A percentile compares a stretch with the other conserved stretches of the same genome.
These are phyloP conservation scores for Luzula sylvatica DNA, from an alignment of 176 grass and related monocot species.

Conservation along the genomic window DNA sequence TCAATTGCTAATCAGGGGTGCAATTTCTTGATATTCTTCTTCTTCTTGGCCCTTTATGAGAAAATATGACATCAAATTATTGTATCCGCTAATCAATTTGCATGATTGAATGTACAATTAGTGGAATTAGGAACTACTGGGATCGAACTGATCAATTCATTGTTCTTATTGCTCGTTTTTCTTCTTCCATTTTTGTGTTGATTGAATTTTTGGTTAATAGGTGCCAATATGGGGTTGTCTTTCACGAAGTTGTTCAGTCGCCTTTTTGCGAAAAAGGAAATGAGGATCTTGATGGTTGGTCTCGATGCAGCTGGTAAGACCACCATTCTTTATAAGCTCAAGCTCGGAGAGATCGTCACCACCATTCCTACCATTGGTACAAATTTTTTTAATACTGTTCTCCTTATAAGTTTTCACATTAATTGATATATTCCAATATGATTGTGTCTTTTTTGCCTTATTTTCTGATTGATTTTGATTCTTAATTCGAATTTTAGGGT, in stretches of 20 bases:
- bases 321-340: too few species aligned
- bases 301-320: too few species aligned
- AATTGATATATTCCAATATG: background rate
- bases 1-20: background rate
- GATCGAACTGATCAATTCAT: background rate
- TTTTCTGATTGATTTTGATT: background rate
- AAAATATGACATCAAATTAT: background rate
- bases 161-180: background rate
- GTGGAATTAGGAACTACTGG: background rate
- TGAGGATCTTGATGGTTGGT: constrained; percentile 23
- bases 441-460: background rate
- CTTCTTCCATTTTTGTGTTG: constrained; percentile 6
- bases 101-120: background rate
- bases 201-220: constrained; percentile 7
- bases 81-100: background rate
- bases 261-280: constrained; percentile 21
- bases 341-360: too few species aligned
- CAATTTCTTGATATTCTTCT: background rate
- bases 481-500: constrained; percentile 2
- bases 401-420: background rate
- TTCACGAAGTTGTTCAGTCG: constrained; percentile 17
- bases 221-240: constrained; percentile 16
- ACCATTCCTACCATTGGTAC: constrained; percentile 18
- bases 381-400: background rate
- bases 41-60: background rate